A percentile compares a stretch with the other conserved stretches of the same genome.
Evolutionary conservation across 495 filamentous ascomycete genomes (phyloP).

Genomic region (Penicillium simplicissimum): DNA sequence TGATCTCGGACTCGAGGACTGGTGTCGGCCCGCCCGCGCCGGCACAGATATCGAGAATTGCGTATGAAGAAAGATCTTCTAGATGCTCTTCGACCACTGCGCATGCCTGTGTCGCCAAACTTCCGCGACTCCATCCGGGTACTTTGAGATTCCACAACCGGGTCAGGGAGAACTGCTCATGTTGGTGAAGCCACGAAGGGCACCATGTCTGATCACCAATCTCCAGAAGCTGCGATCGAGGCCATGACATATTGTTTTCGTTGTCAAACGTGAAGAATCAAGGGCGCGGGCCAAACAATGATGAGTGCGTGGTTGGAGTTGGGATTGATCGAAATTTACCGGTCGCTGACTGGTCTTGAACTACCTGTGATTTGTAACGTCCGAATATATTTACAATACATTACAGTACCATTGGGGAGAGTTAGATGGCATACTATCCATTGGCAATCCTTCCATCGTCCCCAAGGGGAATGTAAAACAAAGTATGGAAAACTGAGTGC

Average conservation of each 20-base stretch:
- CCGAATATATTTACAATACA: neutral
- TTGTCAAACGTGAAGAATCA: neutral
- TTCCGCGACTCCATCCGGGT: neutral
- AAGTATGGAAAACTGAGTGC: no score
- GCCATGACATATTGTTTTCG: neutral
- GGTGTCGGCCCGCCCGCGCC: neutral
- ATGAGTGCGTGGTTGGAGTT: neutral
- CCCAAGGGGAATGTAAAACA: no score
- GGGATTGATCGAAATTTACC: neutral
- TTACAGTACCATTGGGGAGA: no score
- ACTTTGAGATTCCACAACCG: neutral
- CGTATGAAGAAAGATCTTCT: neutral
- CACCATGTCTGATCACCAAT: constrained; percentile 8
- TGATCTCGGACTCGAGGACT: neutral
- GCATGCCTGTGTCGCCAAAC: neutral
- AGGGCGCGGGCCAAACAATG: neutral
- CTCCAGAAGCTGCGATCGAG: constrained; percentile 4
- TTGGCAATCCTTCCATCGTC: no score
- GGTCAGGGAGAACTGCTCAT: constrained; percentile 2
- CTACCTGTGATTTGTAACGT: neutral
- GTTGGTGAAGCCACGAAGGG: constrained; percentile 4
- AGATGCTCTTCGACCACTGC: neutral
- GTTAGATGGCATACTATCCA: no score
- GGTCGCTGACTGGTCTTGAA: neutral
- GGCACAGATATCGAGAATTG: neutral